Conservation (phyloP, 805 yeast genomes). For the Barnettozyma pratensis region DNA sequence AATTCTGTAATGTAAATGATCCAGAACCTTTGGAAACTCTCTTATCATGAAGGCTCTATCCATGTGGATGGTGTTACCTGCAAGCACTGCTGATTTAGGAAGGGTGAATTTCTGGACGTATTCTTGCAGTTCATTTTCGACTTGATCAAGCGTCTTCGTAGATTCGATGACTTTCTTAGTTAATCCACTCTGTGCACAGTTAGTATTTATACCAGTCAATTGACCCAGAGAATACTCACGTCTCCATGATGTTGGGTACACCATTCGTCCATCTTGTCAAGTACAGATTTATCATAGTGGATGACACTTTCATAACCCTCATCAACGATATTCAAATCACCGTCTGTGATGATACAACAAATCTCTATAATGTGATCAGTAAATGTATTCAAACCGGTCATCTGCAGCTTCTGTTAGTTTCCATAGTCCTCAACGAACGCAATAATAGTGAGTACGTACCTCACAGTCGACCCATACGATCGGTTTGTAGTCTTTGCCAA, state of each 20-base stretch:
- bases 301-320: conserved; percentile 80
- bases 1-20: conserved; percentile 64
- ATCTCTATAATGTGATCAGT: conserved; percentile 88
- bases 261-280: conserved; percentile 85
- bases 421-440: neutral
- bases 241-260: conserved; percentile 74
- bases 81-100: conserved; percentile 60
- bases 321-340: conserved; percentile 65
- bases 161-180: conserved; percentile 62
- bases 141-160: conserved; percentile 48
- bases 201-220: conserved; percentile 8
- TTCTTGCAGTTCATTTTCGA: conserved; percentile 56
- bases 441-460: conserved; percentile 16
- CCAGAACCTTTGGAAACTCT: conserved; percentile 66
- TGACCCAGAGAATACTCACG: conserved; percentile 1
- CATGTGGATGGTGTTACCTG: conserved; percentile 91
- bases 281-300: conserved; percentile 52
- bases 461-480: conserved; percentile 97
- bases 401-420: conserved; percentile 26
- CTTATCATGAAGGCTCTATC: conserved; percentile 79
- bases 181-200: conserved; percentile 48
- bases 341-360: conserved; percentile 87
- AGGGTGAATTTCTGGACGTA: conserved; percentile 57
- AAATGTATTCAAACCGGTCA: conserved; percentile 88
- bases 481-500: conserved; percentile 27